Percentiles rank a stretch among this genome's conserved stretches.
phyloP scores from a whole-genome alignment of 768 basidiomycete genomes.

The Tylopilus sp. region DNA sequence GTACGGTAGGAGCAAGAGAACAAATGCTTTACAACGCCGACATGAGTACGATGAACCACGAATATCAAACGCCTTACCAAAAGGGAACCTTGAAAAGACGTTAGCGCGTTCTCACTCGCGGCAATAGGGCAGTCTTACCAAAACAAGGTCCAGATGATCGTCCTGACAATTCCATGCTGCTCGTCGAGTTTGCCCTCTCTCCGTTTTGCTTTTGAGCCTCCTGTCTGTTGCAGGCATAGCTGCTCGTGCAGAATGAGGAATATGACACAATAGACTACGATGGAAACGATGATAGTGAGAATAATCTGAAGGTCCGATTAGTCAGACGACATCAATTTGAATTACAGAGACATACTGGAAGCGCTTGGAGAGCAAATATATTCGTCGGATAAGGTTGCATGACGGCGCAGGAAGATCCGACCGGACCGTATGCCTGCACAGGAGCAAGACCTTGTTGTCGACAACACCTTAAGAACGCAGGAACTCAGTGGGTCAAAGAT shows the following conservation, averaged over 20 bases:
- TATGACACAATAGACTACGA: constrained; percentile 54
- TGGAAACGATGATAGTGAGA: constrained; percentile 51
- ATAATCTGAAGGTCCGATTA: constrained; percentile 44
- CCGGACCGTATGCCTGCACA: constrained; percentile 49
- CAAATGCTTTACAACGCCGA: constrained; percentile 45
- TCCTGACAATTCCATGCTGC: constrained; percentile 58
- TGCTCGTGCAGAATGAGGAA: constrained; percentile 62
- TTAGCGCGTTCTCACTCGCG: constrained; percentile 6
- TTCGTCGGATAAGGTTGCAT: constrained; percentile 37
- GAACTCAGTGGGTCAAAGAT: not conserved
- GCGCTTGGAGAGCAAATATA: constrained; percentile 51
- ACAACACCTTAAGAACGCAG: not conserved
- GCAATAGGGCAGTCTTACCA: constrained; percentile 45
- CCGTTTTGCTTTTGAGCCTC: constrained; percentile 46
- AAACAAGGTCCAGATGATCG: constrained; percentile 65
- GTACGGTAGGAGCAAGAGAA: constrained; percentile 56
- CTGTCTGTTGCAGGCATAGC: constrained; percentile 47
- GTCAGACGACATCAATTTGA: not conserved
- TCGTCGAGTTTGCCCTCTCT: constrained; percentile 42
- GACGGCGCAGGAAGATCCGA: constrained; percentile 52
- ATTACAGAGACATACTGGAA: constrained; percentile 48
- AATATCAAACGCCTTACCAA: constrained; percentile 41
- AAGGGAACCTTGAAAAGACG: constrained; percentile 46
- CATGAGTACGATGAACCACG: not conserved
- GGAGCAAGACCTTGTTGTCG: constrained; percentile 36